Evolutionary conservation across 2,329 filamentous ascomycete species (phyloP), one percentile per base, ranked within the genome.

Genomic region (Apiospora rasikravindrae): DNA sequence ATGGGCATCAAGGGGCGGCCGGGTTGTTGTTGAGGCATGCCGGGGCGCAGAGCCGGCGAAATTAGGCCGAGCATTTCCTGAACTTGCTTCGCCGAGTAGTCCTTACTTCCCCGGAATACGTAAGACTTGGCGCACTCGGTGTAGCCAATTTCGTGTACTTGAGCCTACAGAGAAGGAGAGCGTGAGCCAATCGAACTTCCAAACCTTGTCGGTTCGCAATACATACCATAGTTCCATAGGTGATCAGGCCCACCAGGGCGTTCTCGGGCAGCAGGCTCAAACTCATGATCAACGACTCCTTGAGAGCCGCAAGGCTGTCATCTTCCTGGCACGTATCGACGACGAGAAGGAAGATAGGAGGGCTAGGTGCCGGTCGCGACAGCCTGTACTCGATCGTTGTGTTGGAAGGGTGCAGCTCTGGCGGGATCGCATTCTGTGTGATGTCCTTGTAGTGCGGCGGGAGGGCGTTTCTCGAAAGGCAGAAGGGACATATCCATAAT

Each of bases 41-140:
- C 91, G 33, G 95, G 94, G 75, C 96, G 91, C 75, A 94, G 82
- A 47, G 91, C 90, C 33, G 93, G 87, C 26, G 92, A 89, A 67
- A 92, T 87, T 71, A 98, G 88, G 40, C 95, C 96, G 69, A 99
- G 91, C 96, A 99, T 99, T 80, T 99, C 96, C 83, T 98, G 96
- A n/a, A 99, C 95, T 82, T 98, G 95, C 85, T 98, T 98, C 70
- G 95, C 94, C n/a, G 92, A 89, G 83, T 99, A 99, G 80, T 99
- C 96, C 86, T 98, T 99, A 87, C 92, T 98, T 51, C 96, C 96
- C 71, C 96, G 91, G 88, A 99, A 99, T 57, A 99, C 96, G 79
- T 98, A 99, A 7, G 96, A 98, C 84, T 98, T 99, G 76, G 96
- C 94, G 83, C 96, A 99, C 84, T 98, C 96, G 71, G 94, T 95